Base-by-base conservation (phyloP, 1,139 yeast genomes). In the Debaryomycetaceae sp. region DNA sequence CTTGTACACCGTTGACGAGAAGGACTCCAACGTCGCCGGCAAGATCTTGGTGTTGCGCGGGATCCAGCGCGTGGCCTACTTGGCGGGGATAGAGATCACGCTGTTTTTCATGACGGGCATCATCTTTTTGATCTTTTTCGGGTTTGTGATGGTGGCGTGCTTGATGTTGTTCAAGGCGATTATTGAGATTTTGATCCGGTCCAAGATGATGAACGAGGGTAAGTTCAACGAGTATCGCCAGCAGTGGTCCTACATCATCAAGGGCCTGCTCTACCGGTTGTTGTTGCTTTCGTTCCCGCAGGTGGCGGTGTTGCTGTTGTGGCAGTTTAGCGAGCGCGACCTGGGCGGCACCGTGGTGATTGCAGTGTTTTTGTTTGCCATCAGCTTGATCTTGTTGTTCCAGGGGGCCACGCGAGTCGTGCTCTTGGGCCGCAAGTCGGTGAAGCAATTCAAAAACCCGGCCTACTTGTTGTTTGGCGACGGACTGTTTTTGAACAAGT, bases 391-490 rank as follows among this genome's bases (percentile, higher is more conserved):
- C 1, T 65, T 91, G 31, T 64, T 91, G 41, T 59, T 66, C 10
- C 89, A 79, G 55, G 96, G 96, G 6, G 75, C 93, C 2, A 52
- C 66, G 23, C 75, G 84, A 49, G 94, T 89, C 12, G 60, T 82
- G 32, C 43, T 73, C 12, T 69, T 80, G 43, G 98, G 96, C 16
- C 65, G 79, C 39, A 71, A 72, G 42, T 88, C 96, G 0, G 68
- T 72, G 19, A 66, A 69, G 39, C 69, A 83, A 41, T 86, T 80
- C 64, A 82, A 84, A 52, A 91, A 89, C 48, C 95, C 98, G 0
- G 98, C 98, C 1, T 91, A 86, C 53, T 68, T 89, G 41, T 67
- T 91, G 39, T 91, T 75, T 52, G 95, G 97, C 30, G 95, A 93
- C 52, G 75, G 81, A 9, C 71, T 69, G 25, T 78, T 85, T 41